Evolutionary conservation across 768 basidiomycete species (phyloP), one percentile per base, ranked within the genome.

Genomic region (Asterophora lycoperdoides): DNA sequence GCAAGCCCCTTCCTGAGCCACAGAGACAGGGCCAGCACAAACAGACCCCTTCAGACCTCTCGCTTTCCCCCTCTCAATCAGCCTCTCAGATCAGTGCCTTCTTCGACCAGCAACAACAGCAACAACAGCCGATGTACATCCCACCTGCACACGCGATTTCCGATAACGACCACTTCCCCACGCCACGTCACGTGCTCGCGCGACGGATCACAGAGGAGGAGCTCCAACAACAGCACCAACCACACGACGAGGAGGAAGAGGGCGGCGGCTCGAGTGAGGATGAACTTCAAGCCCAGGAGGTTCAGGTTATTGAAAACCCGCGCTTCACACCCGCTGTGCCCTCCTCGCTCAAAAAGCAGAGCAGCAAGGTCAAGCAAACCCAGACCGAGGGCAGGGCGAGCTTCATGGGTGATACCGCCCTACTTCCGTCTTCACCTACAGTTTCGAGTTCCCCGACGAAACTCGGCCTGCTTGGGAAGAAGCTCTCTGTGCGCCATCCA

Each of bases 51-150:
- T 80, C 83, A 61, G 61, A 76, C 11, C 81, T 79, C n/a, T 86
- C 84, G 1, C 68, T 87, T 53, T 86, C 84, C 2, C 83, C 83
- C 2, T 88, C 86, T 14, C 84, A 89, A 23, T 23, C 23, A 23
- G 23, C 23, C 23, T 23, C 23, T 23, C 23, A 23, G 23, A 23
- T 23, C 23, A 23, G 23, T 6, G 6, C 23, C 23, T 6, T 3
- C 23, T 23, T 23, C 20, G 14, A 23, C 8, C 13, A 26, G 19
- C 28, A 23, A 11, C 36, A 28, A 28, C 48, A 47, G 20, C 46
- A 54, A 13, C 48, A 51, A 5, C 46, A 48, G 2, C 58, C 63
- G 33, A 61, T 69, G 3, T 62, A 58, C 28, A 64, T 83, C 48
- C 80, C 78, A 0, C 76, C 81, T 0, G 75, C 81, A 3, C 81